Conservation (phyloP, 2,329 filamentous ascomycete genomes). For the Lachnellula arida region DNA sequence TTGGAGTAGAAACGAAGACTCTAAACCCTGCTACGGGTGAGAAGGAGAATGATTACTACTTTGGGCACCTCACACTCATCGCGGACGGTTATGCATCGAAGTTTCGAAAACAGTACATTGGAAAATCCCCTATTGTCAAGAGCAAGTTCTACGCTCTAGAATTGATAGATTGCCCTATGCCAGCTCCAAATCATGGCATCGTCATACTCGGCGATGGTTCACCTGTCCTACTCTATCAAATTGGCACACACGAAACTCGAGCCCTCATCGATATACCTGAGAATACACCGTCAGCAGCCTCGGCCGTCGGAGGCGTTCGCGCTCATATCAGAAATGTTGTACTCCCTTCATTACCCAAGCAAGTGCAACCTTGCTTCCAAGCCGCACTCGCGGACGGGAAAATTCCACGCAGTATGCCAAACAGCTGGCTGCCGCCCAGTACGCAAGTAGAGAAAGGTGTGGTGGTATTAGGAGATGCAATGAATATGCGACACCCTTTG, state of each 20-base stretch:
- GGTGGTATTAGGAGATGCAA: slow-evolving; percentile 83
- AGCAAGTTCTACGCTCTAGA: slow-evolving; percentile 94
- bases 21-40: slow-evolving; percentile 49
- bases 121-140: slow-evolving; percentile 61
- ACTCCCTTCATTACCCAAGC: slow-evolving; percentile 68
- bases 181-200: slow-evolving; percentile 72
- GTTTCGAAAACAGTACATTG: slow-evolving; percentile 77
- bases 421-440: slow-evolving; percentile 82
- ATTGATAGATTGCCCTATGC: slow-evolving; percentile 79
- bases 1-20: slow-evolving; percentile 77
- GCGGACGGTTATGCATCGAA: slow-evolving; percentile 91
- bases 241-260: slow-evolving; percentile 89
- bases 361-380: slow-evolving; percentile 68
- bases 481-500: slow-evolving; percentile 99
- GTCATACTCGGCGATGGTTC: slow-evolving; percentile 75
- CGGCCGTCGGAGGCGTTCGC: slow-evolving; percentile 75
- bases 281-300: slow-evolving; percentile 66
- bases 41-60: slow-evolving; percentile 71
- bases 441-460: slow-evolving; percentile 67
- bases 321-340: slow-evolving; percentile 77
- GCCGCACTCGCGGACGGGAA: slow-evolving; percentile 73
- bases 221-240: slow-evolving; percentile 92
- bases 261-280: slow-evolving; percentile 84
- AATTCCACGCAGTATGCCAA: slow-evolving; percentile 84
- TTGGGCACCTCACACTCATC: slow-evolving; percentile 81